These are phyloP conservation scores for Rhodosporidiobolus sp. DNA, from an alignment of 768 basidiomycete species.

Conservation along the genomic window DNA sequence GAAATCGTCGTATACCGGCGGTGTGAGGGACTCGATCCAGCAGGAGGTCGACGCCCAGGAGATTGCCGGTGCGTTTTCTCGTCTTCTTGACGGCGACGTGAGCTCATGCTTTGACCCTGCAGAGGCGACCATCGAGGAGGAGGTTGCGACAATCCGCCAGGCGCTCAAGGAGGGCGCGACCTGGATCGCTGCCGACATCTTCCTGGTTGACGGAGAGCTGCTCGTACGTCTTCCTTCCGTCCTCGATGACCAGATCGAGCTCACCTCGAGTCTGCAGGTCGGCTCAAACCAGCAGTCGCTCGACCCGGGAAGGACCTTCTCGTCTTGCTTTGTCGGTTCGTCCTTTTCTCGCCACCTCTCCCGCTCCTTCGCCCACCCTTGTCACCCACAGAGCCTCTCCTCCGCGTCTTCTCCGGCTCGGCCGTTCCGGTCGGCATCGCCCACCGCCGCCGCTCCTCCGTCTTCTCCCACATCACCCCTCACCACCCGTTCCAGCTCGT, in stretches of 20 bases:
- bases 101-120: neutral
- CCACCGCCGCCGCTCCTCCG: conserved; percentile 20
- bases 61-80: neutral
- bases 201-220: conserved; percentile 26
- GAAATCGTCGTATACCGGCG: neutral
- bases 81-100: too few relatives aligned
- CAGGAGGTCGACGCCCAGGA: neutral
- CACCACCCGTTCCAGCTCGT: conserved; percentile 16
- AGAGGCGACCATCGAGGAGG: neutral
- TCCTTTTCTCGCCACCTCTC: neutral
- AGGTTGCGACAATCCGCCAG: neutral
- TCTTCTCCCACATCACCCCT: conserved; percentile 14
- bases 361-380: neutral
- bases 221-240: conserved; percentile 7
- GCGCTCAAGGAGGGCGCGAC: conserved; percentile 8
- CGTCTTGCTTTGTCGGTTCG: conserved; percentile 20
- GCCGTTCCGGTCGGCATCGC: neutral
- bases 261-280: conserved; percentile 13
- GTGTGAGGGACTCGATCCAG: neutral
- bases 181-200: conserved; percentile 14
- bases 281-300: neutral
- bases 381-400: neutral
- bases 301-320: conserved; percentile 7
- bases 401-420: conserved; percentile 4
- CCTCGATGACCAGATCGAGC: neutral